Conservation (phyloP, 2,329 filamentous ascomycete genomes). For the Aspergillus alliaceus region DNA sequence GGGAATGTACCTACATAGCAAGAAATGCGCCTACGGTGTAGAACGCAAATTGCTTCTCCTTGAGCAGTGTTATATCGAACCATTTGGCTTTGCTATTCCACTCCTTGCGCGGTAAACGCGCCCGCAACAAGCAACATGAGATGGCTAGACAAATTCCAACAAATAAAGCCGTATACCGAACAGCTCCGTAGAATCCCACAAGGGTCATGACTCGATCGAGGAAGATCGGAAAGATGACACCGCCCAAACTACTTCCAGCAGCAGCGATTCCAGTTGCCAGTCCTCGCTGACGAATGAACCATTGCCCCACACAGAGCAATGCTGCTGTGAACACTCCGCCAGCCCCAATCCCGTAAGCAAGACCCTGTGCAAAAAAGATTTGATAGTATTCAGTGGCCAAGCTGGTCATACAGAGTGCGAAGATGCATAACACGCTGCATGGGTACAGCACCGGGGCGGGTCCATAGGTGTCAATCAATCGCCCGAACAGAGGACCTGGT, state of each 20-base stretch:
- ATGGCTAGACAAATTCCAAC: constrained; percentile 19
- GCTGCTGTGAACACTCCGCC: constrained; percentile 15
- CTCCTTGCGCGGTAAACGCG: constrained; percentile 28
- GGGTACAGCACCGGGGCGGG: constrained; percentile 8
- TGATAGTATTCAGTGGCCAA: constrained; percentile 15
- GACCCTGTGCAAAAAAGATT: constrained; percentile 17
- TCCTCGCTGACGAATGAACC: constrained; percentile 16
- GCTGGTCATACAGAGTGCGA: constrained; percentile 15
- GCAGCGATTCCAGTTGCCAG: constrained; percentile 14
- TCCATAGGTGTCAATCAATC: constrained; percentile 11
- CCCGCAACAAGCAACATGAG: constrained; percentile 19
- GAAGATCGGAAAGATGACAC: constrained; percentile 26
- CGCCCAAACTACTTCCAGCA: constrained; percentile 17
- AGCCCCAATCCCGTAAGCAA: constrained; percentile 15
- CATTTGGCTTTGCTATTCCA: constrained; percentile 28
- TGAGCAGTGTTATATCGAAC: constrained; percentile 28
- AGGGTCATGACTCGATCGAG: constrained; percentile 15
- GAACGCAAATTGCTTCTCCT: constrained; percentile 23
- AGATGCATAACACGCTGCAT: constrained; percentile 7
- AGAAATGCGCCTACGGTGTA: constrained; percentile 28
- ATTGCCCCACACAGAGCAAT: constrained; percentile 19
- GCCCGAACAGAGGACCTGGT: constrained; percentile 20
- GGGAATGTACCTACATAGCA: too few relatives aligned
- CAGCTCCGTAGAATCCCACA: constrained; percentile 20
- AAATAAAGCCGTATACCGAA: constrained; percentile 24